Percentiles rank a stretch among this genome's conserved stretches.
These are phyloP conservation scores for Neohortaea acidophila DNA, from an alignment of 495 filamentous ascomycete species.

Conservation along the genomic window DNA sequence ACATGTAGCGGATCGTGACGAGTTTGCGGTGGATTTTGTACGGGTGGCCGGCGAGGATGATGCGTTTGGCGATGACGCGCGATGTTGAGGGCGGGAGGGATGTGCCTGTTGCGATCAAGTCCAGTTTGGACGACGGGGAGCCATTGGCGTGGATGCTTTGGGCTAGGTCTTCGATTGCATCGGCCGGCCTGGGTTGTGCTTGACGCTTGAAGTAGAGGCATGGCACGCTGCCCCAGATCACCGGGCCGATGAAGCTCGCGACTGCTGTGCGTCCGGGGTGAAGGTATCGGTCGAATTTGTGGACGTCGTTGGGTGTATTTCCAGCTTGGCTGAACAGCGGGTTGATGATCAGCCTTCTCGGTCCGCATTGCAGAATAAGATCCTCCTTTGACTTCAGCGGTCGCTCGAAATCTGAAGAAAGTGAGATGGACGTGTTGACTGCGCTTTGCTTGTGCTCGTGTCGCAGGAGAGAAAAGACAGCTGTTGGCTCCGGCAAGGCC, in stretches of 20 bases:
- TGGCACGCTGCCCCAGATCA: conserved; percentile 86
- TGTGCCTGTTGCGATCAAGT: conserved; percentile 73
- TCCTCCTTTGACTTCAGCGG: conserved; percentile 83
- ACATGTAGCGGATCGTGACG: conserved; percentile 97
- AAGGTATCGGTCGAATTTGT: conserved; percentile 89
- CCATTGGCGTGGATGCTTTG: background rate
- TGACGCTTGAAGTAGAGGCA: conserved; percentile 63
- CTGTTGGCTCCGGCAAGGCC: conserved; percentile 38
- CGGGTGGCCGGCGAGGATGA: conserved; percentile 88
- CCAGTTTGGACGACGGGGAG: conserved; percentile 29
- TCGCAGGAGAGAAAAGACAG: conserved; percentile 69
- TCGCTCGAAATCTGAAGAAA: conserved; percentile 51
- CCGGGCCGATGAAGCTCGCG: conserved; percentile 74
- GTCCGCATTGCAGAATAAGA: conserved; percentile 74
- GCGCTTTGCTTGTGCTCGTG: conserved; percentile 90
- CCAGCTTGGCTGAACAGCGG: conserved; percentile 75
- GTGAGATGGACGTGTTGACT: conserved; percentile 70
- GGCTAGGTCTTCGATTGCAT: conserved; percentile 21
- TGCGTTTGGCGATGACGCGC: conserved; percentile 81
- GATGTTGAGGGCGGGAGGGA: conserved; percentile 59
- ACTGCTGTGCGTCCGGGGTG: conserved; percentile 84
- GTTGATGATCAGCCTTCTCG: conserved; percentile 71
- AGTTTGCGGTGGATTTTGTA: conserved; percentile 97
- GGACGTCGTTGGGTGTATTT: conserved; percentile 81
- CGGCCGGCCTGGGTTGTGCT: conserved; percentile 17